A percentile compares a stretch with the other conserved stretches of the same genome.
phyloP scores from a whole-genome alignment of 192 early-diverging fungal genomes.

The Paraglomus brasilianum region DNA sequence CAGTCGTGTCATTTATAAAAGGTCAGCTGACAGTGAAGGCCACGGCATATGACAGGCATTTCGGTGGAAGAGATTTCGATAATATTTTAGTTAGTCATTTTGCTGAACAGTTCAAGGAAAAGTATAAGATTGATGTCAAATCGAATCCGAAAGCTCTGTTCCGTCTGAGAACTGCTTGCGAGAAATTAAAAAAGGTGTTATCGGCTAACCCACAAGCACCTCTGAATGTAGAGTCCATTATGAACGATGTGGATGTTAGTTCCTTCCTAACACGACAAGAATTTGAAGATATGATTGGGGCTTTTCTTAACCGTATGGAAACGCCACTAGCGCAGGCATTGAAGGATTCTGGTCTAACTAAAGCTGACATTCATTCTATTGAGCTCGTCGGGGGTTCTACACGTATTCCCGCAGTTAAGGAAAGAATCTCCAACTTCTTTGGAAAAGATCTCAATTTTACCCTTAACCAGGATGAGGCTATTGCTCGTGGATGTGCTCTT shows the following conservation, averaged over 20 bases:
- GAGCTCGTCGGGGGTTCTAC: conserved; percentile 94
- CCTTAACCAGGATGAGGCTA: conserved; percentile 97
- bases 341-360: conserved; percentile 65
- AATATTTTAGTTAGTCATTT: conserved; percentile 84
- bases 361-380: conserved; percentile 89
- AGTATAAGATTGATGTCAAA: conserved; percentile 93
- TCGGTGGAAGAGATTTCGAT: conserved; percentile 97
- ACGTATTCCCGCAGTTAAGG: conserved; percentile 93
- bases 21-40: conserved; percentile 92
- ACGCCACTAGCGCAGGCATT: conserved; percentile 76
- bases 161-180: conserved; percentile 83
- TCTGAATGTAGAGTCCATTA: conserved; percentile 92
- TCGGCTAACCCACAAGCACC: conserved; percentile 88
- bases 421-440: conserved; percentile 85
- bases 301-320: conserved; percentile 70
- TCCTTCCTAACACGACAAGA: conserved; percentile 81
- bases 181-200: conserved; percentile 97
- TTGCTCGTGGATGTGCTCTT: conserved; percentile 93
- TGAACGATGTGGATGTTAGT: conserved; percentile 93
- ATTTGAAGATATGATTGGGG: conserved; percentile 78
- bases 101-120: conserved; percentile 84
- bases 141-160: conserved; percentile 87
- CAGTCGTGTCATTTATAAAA: conserved; percentile 91
- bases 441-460: conserved; percentile 85
- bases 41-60: conserved; percentile 88